Evolutionary conservation across 2,329 filamentous ascomycete genomes (phyloP).

Genomic region (Aspergillus aculeatinus): DNA sequence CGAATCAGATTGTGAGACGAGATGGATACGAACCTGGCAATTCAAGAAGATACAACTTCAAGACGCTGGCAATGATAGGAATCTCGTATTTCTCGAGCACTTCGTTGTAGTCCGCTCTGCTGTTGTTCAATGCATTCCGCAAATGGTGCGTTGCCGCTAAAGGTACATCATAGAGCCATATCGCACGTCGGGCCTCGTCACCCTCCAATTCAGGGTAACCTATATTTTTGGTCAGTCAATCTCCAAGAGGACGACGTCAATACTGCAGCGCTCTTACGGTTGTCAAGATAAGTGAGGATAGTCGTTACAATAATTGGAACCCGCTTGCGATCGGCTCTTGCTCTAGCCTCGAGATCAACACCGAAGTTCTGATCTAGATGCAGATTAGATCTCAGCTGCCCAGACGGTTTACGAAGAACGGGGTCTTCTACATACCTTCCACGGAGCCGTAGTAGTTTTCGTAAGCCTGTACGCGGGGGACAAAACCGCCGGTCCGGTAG

Average conservation of each 20-base stretch:
- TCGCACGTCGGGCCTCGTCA: constrained; percentile 84
- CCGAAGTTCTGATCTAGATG: constrained; percentile 87
- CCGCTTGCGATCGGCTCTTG: constrained; percentile 89
- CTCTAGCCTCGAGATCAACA: constrained; percentile 93
- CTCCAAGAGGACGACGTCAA: not conserved
- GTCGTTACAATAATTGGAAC: constrained; percentile 91
- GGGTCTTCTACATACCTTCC: constrained; percentile 54
- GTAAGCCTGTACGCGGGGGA: constrained; percentile 86
- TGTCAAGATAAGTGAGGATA: constrained; percentile 90
- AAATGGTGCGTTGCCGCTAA: constrained; percentile 81
- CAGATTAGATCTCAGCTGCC: constrained; percentile 13
- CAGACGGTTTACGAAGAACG: not conserved
- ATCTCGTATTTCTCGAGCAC: constrained; percentile 86
- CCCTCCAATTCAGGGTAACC: constrained; percentile 96
- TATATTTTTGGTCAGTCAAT: constrained; percentile 23
- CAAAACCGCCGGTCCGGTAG: constrained; percentile 90
- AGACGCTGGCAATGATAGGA: constrained; percentile 84
- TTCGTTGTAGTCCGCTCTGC: constrained; percentile 73
- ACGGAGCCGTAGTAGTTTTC: constrained; percentile 99
- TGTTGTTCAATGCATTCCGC: constrained; percentile 79
- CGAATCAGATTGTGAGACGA: constrained; percentile 16
- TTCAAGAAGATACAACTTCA: constrained; percentile 94
- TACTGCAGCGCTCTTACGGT: constrained; percentile 54
- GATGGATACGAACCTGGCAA: constrained; percentile 70
- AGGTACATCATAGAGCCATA: constrained; percentile 93